phyloP scores from a whole-genome alignment of 2,329 filamentous ascomycete species.

The Colletotrichum shisoi region DNA sequence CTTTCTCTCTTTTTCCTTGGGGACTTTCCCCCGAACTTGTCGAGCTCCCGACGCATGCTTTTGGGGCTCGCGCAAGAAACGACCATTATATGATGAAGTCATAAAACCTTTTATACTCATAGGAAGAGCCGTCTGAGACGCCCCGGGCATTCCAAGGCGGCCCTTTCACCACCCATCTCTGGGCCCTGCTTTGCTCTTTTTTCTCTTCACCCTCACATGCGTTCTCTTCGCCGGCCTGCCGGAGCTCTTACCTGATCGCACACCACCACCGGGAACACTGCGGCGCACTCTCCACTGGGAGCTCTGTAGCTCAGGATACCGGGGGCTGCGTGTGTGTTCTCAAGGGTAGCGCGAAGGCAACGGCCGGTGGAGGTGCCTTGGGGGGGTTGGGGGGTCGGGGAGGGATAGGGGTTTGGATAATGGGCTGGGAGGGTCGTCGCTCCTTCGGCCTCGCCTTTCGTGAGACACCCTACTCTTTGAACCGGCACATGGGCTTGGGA shows the following conservation, averaged over 20 bases:
- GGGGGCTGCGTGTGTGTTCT: constrained; percentile 6
- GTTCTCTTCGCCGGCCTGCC: not conserved
- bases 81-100: constrained; percentile 50
- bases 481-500: constrained; percentile 29
- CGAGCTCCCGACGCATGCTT: not conserved
- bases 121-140: constrained; percentile 60
- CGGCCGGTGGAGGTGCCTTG: not conserved
- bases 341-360: not conserved
- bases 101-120: constrained; percentile 51
- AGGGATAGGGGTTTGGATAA: no score
- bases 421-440: not conserved
- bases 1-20: not conserved
- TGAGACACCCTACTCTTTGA: constrained; percentile 13
- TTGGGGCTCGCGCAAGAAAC: not conserved
- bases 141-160: constrained; percentile 25
- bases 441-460: constrained; percentile 38
- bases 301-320: constrained; percentile 6
- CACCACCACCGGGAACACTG: not conserved
- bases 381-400: not conserved
- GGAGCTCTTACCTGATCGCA: no score
- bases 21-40: not conserved
- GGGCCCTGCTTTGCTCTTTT: constrained; percentile 41
- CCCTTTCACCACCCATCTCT: not conserved
- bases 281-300: constrained; percentile 27
- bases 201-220: constrained; percentile 6